These are phyloP conservation scores for Aspergillus eucalypticola DNA, from an alignment of 2,329 filamentous ascomycete species.

Conservation along the genomic window DNA sequence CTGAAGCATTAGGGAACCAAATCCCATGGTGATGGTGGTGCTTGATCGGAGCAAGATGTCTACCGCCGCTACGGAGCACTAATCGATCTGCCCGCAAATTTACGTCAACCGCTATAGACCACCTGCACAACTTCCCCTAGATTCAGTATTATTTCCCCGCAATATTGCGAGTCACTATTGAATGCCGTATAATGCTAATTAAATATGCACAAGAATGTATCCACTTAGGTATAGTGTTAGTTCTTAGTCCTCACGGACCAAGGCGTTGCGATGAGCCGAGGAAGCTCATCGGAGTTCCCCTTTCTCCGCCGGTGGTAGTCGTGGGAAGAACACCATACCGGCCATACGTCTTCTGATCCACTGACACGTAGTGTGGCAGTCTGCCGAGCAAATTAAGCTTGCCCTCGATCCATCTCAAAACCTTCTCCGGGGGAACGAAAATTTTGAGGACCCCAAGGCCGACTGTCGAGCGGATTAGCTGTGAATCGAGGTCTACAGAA, in stretches of 20 bases:
- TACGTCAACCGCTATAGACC: constrained; percentile 36
- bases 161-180: constrained; percentile 13
- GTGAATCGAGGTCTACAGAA: not conserved
- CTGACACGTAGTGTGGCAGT: constrained; percentile 87
- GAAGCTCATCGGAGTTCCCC: constrained; percentile 57
- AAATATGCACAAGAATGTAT: constrained; percentile 37
- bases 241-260: constrained; percentile 57
- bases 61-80: not conserved
- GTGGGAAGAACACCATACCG: constrained; percentile 84
- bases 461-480: constrained; percentile 51
- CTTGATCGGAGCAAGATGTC: not conserved
- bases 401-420: constrained; percentile 81
- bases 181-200: constrained; percentile 14
- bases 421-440: constrained; percentile 84
- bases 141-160: constrained; percentile 11
- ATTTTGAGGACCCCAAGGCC: constrained; percentile 87
- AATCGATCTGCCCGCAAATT: constrained; percentile 23
- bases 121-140: constrained; percentile 30
- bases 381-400: constrained; percentile 82
- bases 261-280: constrained; percentile 66
- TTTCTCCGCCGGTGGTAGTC: constrained; percentile 34
- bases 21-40: constrained; percentile 22
- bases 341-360: constrained; percentile 95
- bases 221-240: not conserved
- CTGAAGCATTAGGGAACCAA: constrained; percentile 28